Evolutionary conservation across 1,284 basidiomycete species (phyloP), one percentile per base, ranked within the genome.

Genomic region (Ustilago cynodontis): DNA sequence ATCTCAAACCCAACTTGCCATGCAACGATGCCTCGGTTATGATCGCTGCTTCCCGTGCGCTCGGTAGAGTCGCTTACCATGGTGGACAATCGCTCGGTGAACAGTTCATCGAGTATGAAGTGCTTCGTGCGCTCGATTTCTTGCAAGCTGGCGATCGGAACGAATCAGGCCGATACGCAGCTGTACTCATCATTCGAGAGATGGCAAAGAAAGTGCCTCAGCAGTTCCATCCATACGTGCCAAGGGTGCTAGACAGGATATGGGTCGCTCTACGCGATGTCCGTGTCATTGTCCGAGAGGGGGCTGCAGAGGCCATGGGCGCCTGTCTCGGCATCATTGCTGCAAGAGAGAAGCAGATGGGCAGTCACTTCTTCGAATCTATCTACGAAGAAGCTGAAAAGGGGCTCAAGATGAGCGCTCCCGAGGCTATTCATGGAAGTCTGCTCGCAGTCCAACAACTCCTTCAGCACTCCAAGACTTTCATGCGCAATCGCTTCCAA

Each of bases 391-490:
- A 99, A 82, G 94, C 95, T 5, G 93, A 94, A 83, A 88, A 89
- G 64, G 96, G 95, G 1, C 88, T 98, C 61, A 93, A 93, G 86
- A 92, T 91, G 85, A 89, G 90, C 3, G 91, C 92, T 20, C 90
- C 92, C 37, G 96, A 93, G 87, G 90, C 94, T 28, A 94, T 98
- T 49, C 94, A 99, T 78, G 97, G 96, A 1, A 95, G 94, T 20
- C 86, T 99, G 39, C 89, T 99, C 60, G 96, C 95, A 13, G 94
- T 95, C 86, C 92, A 94, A 59, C 94, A 97, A 84, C 89, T 99
- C 35, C 88, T 99, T 14, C 89, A 96, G 65, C 94, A 98, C 86
- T 95, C 94, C 37, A 94, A 94, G 77, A 94, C 95, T 90, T 98
- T 96, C 80, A 96, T 98, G 94, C 91, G 91, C 79, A 93, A 96